Base-by-base conservation (phyloP, 805 yeast genomes). In the Brettanomyces custersianus region DNA sequence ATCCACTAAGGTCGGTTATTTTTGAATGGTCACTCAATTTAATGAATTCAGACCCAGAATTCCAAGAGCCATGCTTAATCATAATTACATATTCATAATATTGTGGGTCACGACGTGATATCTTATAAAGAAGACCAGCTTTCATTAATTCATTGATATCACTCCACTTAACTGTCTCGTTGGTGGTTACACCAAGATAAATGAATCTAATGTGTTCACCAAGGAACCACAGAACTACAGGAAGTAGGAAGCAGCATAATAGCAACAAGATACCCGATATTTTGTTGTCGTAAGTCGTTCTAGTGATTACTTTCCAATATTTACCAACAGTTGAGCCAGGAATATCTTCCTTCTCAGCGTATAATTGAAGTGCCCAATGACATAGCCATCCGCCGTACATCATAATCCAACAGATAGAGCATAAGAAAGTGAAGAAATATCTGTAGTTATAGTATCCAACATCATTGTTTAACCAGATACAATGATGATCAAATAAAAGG, bases 401-500 rank as follows among this genome's bases (percentile, higher is more conserved):
- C 41, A 71, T 52, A 22, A 65, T 65, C 41, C 52, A 47, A 4
- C 44, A 34, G 5, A 48, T 45, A 46, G 49, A 52, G 1, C 60
- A 26, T n/a, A 74, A 50, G 40, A 65, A 73, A 4, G 44, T 31
- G 12, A 72, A 16, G 42, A 74, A 74, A 59, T 66, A 72, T 34
- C 63, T 56, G 49, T 69, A 73, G 40, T 72, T 74, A 33, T 63
- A 54, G 42, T 66, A 64, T 2, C 77, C 80, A 34, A 74, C 63
- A 46, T 77, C 75, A 46, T 71, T 72, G 46, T 74, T 73, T 22
- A 74, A 48, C 59, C 70, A 73, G 8, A 65, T 45, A 45, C 80
- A 74, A 48, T 74, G 80, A 48, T 74, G 80, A 39, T 85, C 95
- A 46, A 74, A 80, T 33, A 70, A 47, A 9, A 71, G 54, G 15